These are phyloP conservation scores for Petunia secreta DNA, from an alignment of 257 asterid genomes.

Conservation along the genomic window DNA sequence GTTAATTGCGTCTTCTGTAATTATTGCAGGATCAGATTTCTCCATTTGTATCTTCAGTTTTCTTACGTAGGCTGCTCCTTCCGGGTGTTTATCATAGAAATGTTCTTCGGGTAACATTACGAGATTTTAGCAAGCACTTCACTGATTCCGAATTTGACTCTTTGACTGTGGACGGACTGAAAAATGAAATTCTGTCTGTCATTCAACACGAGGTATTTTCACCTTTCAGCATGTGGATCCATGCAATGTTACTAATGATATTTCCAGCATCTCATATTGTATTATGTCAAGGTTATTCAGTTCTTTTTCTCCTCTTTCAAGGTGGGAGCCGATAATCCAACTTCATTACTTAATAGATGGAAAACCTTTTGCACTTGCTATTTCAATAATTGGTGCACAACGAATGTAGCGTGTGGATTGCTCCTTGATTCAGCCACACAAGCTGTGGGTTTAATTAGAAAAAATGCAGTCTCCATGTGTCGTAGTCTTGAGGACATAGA, in stretches of 20 bases:
- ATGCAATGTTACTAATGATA: neutral
- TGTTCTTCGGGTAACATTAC: slow-evolving; percentile 76
- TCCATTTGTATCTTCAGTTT: slow-evolving; percentile 78
- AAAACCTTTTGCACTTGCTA: slow-evolving; percentile 64
- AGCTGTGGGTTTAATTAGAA: slow-evolving; percentile 80
- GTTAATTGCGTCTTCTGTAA: slow-evolving; percentile 9
- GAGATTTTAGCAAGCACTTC: slow-evolving; percentile 67
- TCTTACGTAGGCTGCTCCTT: slow-evolving; percentile 76
- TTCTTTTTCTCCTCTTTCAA: slow-evolving; percentile 25
- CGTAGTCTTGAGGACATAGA: slow-evolving; percentile 87
- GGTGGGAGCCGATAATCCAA: slow-evolving; percentile 55
- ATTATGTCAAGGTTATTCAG: slow-evolving; percentile 6
- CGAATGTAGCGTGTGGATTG: slow-evolving; percentile 77
- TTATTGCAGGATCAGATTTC: slow-evolving; percentile 80
- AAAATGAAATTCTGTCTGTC: slow-evolving; percentile 73
- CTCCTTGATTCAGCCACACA: slow-evolving; percentile 75
- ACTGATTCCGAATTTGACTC: slow-evolving; percentile 81
- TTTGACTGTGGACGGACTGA: slow-evolving; percentile 76
- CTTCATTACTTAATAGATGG: slow-evolving; percentile 74
- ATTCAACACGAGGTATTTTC: slow-evolving; percentile 74
- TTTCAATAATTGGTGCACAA: slow-evolving; percentile 71
- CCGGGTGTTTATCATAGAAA: slow-evolving; percentile 78
- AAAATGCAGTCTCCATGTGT: slow-evolving; percentile 64
- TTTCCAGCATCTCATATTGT: neutral
- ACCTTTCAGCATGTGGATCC: slow-evolving; percentile 13